phyloP scores from a whole-genome alignment of 179 eudicot genomes.

The Pouteria campechiana region DNA sequence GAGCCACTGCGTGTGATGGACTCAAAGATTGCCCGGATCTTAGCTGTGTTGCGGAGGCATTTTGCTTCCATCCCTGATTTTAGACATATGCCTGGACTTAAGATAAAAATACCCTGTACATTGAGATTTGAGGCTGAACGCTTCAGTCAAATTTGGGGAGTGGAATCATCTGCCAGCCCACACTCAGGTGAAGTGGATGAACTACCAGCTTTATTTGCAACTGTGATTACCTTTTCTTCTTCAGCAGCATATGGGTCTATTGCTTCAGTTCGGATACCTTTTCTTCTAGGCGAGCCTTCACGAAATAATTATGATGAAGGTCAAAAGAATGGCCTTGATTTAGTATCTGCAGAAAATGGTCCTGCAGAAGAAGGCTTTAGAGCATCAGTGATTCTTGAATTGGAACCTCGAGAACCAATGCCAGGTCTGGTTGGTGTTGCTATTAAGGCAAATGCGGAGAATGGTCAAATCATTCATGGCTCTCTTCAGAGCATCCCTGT shows the following conservation, averaged over 20 bases:
- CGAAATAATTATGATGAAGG: conserved; percentile 10
- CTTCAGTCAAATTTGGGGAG: conserved; percentile 39
- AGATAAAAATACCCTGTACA: conserved; percentile 60
- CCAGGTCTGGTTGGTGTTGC: conserved; percentile 77
- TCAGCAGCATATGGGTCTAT: conserved; percentile 86
- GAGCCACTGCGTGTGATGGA: conserved; percentile 94
- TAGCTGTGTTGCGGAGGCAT: conserved; percentile 58
- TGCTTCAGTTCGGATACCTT: conserved; percentile 61
- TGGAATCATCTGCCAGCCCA: conserved; percentile 12
- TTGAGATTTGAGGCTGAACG: conserved; percentile 62
- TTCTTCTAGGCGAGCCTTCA: conserved; percentile 65
- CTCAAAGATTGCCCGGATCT: conserved; percentile 61
- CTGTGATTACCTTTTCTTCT: conserved; percentile 68
- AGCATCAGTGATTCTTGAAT: conserved; percentile 48
- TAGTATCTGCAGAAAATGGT: conserved; percentile 44
- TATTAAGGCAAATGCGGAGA: conserved; percentile 72
- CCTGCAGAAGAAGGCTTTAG: conserved; percentile 16
- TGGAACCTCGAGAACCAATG: conserved; percentile 87
- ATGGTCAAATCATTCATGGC: conserved; percentile 72
- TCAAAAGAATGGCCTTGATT: conserved; percentile 30
- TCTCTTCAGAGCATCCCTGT: conserved; percentile 58
- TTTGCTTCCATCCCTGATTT: conserved; percentile 81
- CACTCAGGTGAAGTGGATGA: conserved; percentile 20
- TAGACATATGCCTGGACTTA: conserved; percentile 67
- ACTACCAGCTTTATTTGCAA: conserved; percentile 70